Base-by-base conservation (phyloP, 495 filamentous ascomycete genomes). In the Thermochaetoides thermophila region DNA sequence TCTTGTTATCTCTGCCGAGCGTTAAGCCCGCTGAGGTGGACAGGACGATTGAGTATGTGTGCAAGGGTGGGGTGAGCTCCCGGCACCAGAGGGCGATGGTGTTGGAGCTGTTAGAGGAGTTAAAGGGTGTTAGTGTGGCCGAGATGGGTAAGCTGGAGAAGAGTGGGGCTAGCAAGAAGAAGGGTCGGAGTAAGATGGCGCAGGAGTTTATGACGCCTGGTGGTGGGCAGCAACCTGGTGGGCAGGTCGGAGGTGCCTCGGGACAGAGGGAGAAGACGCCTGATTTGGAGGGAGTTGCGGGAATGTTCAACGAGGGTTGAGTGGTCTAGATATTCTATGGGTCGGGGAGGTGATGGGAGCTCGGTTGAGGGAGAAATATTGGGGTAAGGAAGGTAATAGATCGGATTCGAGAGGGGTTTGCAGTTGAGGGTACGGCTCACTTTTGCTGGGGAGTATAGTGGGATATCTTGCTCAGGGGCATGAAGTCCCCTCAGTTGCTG, bases 111-210 rank as follows among this genome's bases (percentile, higher is more conserved):
- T 61, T 99, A 10, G 76, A 85, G 38, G 76, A 82, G 24, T 56
- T 96, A 10, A 73, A 91, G 30, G 86, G 89, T 3, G 73, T 94
- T 3, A 85, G 84, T 40, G 81, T 99, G 34, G 78, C 84, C 13
- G 89, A 96, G 55, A 78, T 86, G 61, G 89, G 89, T 23, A 87
- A 84, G 55, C 70, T 96, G 11, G 57, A 34, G 20, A 68, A 67
- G 48, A 58, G 53, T 30, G 37, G 24, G 11, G 21, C 32, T 13
- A 34, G 27, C 27, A 64, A 55, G 35, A 54, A 56, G 37, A 42
- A 58, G 18, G 35, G 39, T 4, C 47, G 68, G 14, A 71, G 60
- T 35, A 71, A 66, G 51, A 68, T 73, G 66, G 61, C 62, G 2
- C 64, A 73, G 48, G 58, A 69, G 29, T 73, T 70, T 37, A 67